Base-by-base conservation (phyloP, 768 basidiomycete genomes). In the Stropharia rugosoannulata region DNA sequence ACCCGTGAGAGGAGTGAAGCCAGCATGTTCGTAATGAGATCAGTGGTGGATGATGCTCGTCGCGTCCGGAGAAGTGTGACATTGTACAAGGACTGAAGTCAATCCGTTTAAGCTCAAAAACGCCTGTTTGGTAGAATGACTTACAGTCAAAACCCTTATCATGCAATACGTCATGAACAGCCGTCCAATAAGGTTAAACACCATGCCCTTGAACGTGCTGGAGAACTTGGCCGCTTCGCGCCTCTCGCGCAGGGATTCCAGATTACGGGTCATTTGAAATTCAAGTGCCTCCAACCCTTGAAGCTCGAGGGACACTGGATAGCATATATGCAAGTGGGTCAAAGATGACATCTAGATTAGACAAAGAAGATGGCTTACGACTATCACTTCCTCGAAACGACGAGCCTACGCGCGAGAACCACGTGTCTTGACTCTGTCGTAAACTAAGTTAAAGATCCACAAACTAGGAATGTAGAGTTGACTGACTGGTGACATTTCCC, bases 111-210 rank as follows among this genome's bases (percentile, higher is more conserved):
- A 9, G 51, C 42, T 43, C n/a, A 19, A 8, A 12, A 29, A 10
- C 12, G 15, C 48, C 25, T 35, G 15, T 15, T 15, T 27, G 22
- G 29, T 32, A 58, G 42, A 39, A 56, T 51, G 25, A 75, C 85
- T 62, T 63, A 87, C 90, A 56, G 76, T 85, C 62, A 84, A 57
- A 39, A 85, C 78, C 48, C 90, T 80, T 35, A 83, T 73, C 3
- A 82, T 66, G 60, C 88, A 92, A 66, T 90, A 92, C 3, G 82
- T 55, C 10, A 86, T 86, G 65, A 90, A 90, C 5, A 82, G 15
- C 11, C 74, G 68, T 25, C 83, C 81, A 1, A 78, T 69, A 48
- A 75, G 59, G 53, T 74, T 76, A 59, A 79, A 70, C 2, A 84
- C 47, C 49, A 70, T 75, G 1, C 90, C 89, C 55, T 72, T 75